These are phyloP conservation scores for Colletotrichum godetiae DNA, from an alignment of 2,329 filamentous ascomycete species.

Conservation along the genomic window DNA sequence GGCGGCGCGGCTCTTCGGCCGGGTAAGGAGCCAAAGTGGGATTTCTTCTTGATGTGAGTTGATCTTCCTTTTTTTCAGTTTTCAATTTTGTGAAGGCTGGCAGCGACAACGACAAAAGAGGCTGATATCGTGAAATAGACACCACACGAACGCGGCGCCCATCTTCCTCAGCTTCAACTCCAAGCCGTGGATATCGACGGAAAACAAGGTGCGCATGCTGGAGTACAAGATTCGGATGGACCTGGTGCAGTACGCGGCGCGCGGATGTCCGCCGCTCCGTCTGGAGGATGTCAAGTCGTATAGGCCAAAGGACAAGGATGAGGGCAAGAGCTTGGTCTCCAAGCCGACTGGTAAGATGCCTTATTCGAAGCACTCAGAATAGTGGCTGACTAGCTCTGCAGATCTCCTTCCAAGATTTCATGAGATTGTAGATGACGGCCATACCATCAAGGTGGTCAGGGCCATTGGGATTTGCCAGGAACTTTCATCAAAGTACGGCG, in stretches of 20 bases:
- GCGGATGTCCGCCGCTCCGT: conserved; percentile 70
- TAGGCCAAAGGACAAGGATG: conserved; percentile 55
- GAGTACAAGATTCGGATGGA: conserved; percentile 86
- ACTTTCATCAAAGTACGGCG: conserved; percentile 56
- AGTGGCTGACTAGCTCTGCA: conserved; percentile 8
- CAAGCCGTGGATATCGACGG: conserved; percentile 68
- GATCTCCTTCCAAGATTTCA: conserved; percentile 61
- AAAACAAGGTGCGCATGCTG: conserved; percentile 75
- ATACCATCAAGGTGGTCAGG: conserved; percentile 80
- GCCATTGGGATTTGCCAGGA: conserved; percentile 74
- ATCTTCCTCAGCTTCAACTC: conserved; percentile 78
- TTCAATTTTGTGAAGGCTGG: neutral
- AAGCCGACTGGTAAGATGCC: conserved; percentile 53
- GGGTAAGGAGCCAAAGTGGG: conserved; percentile 76
- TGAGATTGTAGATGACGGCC: conserved; percentile 77
- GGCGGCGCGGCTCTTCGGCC: conserved; percentile 70
- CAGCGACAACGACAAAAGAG: too few species aligned
- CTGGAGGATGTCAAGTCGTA: conserved; percentile 71
- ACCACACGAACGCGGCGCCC: conserved; percentile 77
- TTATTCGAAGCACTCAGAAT: neutral
- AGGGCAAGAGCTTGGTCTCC: conserved; percentile 53
- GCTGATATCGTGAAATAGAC: conserved; percentile 60
- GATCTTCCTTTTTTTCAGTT: neutral
- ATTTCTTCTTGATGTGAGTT: conserved; percentile 78
- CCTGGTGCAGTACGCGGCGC: conserved; percentile 78